A percentile compares a stretch with the other conserved stretches of the same genome.
Evolutionary conservation across 768 basidiomycete genomes (phyloP).

Genomic region (Steccherinum ochraceum): DNA sequence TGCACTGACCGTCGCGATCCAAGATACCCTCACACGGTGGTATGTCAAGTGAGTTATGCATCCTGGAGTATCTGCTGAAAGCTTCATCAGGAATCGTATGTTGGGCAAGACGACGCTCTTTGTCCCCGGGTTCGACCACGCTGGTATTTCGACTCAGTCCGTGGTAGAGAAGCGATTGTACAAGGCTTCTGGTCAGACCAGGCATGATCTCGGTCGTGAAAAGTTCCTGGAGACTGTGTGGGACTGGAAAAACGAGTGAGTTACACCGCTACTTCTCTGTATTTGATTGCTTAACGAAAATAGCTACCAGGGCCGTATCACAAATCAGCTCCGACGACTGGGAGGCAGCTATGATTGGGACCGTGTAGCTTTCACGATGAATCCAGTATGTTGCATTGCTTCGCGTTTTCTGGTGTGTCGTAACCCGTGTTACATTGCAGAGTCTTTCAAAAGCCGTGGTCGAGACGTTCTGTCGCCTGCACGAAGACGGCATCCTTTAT

Average conservation of each 20-base stretch:
- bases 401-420: slow-evolving; percentile 3
- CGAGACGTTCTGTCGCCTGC: slow-evolving; percentile 85
- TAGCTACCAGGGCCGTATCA: slow-evolving; percentile 92
- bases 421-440: slow-evolving; percentile 30
- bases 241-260: slow-evolving; percentile 97
- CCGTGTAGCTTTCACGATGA: slow-evolving; percentile 93
- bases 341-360: slow-evolving; percentile 96
- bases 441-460: slow-evolving; percentile 79
- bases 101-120: slow-evolving; percentile 85
- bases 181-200: slow-evolving; percentile 73
- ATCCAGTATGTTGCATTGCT: not conserved
- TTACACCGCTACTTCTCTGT: slow-evolving; percentile 8
- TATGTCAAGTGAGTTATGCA: slow-evolving; percentile 26
- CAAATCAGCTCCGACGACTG: slow-evolving; percentile 78
- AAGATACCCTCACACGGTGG: slow-evolving; percentile 89
- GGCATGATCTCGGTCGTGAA: slow-evolving; percentile 94
- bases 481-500: slow-evolving; percentile 90
- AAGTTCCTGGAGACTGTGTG: slow-evolving; percentile 85
- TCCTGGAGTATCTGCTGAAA: not conserved
- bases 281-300: slow-evolving; percentile 1
- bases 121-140: slow-evolving; percentile 95
- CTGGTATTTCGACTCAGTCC: slow-evolving; percentile 96
- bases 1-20: slow-evolving; percentile 85
- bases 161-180: slow-evolving; percentile 92
- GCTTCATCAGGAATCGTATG: slow-evolving; percentile 83